Percentiles rank a stretch among this genome's conserved stretches.
Evolutionary conservation across 306 rosid genomes (phyloP).

Genomic region (Hippophae tibetana): DNA sequence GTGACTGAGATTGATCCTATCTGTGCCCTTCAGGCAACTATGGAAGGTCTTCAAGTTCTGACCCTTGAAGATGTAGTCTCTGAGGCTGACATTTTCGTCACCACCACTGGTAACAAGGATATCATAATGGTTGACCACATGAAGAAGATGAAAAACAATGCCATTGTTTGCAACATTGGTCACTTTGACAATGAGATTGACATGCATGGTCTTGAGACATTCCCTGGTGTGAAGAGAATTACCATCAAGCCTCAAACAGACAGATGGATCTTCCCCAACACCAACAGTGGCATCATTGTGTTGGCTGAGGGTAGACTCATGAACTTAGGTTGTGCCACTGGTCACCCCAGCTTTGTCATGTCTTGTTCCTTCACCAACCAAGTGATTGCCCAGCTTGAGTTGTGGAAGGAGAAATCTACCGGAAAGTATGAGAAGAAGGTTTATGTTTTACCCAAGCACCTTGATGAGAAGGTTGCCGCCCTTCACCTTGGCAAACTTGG

Average conservation of each 20-base stretch:
- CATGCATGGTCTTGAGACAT: constrained; percentile 64
- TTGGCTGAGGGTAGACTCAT: constrained; percentile 93
- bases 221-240: constrained; percentile 74
- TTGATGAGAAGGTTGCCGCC: constrained; percentile 94
- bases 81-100: constrained; percentile 75
- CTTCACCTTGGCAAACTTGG: constrained; percentile 94
- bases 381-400: constrained; percentile 91
- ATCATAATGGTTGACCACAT: constrained; percentile 69
- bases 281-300: constrained; percentile 52
- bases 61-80: constrained; percentile 53
- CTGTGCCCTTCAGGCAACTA: constrained; percentile 79
- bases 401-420: constrained; percentile 64
- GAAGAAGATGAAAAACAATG: constrained; percentile 98
- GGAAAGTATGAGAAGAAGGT: constrained; percentile 93
- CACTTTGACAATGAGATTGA: constrained; percentile 97
- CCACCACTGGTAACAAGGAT: constrained; percentile 99
- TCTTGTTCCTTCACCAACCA: constrained; percentile 98
- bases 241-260: constrained; percentile 94
- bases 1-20: constrained; percentile 79
- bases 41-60: constrained; percentile 80
- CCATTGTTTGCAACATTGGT: constrained; percentile 91
- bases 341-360: constrained; percentile 99
- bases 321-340: constrained; percentile 99
- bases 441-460: constrained; percentile 82
- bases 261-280: constrained; percentile 91